A percentile compares a stretch with the other conserved stretches of the same genome.
phyloP scores from a whole-genome alignment of 371 early-diverging fungal species.

The Massospora cicadina region DNA sequence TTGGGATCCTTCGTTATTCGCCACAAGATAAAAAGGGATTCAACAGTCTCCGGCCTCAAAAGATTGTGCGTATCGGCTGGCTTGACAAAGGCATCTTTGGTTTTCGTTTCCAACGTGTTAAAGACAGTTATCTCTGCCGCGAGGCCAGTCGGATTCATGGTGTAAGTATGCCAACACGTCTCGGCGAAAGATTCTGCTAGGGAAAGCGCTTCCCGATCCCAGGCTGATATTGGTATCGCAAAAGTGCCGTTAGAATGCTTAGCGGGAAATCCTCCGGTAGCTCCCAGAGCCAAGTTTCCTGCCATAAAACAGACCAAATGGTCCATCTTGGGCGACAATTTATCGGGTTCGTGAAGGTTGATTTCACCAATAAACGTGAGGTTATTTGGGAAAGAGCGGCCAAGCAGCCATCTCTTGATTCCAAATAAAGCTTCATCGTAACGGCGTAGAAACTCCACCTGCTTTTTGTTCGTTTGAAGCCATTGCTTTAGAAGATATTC shows the following conservation, averaged over 20 bases:
- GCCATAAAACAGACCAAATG: conserved; percentile 87
- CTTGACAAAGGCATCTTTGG: conserved; percentile 41
- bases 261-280: conserved; percentile 29
- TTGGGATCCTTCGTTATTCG: conserved; percentile 63
- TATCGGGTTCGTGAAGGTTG: conserved; percentile 18
- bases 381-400: conserved; percentile 30
- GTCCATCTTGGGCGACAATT: conserved; percentile 57
- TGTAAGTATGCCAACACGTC: conserved; percentile 70
- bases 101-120: conserved; percentile 12
- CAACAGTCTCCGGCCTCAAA: conserved; percentile 77
- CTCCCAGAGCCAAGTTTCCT: conserved; percentile 62
- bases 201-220: conserved; percentile 13
- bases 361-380: conserved; percentile 59
- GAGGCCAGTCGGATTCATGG: conserved; percentile 51
- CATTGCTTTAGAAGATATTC: conserved; percentile 82
- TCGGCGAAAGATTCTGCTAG: conserved; percentile 56
- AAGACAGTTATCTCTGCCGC: conserved; percentile 62
- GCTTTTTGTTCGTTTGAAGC: conserved; percentile 44
- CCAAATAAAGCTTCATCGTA: conserved; percentile 52
- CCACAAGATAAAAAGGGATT: conserved; percentile 68
- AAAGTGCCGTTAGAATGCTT: neutral
- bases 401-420: conserved; percentile 49
- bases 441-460: conserved; percentile 40
- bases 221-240: neutral
- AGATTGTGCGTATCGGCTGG: conserved; percentile 42